Conservation (phyloP, 305 asterid species). For the Fraxinus sp. region DNA sequence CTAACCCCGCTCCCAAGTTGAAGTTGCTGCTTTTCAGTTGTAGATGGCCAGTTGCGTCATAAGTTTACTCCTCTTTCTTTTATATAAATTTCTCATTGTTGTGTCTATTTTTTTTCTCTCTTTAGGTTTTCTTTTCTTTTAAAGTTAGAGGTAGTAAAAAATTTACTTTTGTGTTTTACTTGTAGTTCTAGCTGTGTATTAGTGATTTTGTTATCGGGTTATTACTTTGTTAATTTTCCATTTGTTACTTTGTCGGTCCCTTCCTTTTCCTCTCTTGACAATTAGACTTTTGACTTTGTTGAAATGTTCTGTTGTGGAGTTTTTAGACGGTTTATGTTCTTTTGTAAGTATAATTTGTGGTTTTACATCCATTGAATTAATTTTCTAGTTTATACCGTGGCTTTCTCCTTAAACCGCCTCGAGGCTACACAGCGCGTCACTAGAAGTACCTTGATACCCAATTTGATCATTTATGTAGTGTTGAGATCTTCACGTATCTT, state of each 20-base stretch:
- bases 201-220: neutral
- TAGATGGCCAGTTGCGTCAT: neutral
- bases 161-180: neutral
- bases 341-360: neutral
- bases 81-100: neutral
- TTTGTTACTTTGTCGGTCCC: neutral
- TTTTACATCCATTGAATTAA: neutral
- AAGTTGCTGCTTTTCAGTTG: no score
- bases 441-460: neutral
- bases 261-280: neutral
- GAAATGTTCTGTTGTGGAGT: neutral
- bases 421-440: neutral
- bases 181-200: neutral
- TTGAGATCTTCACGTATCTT: neutral
- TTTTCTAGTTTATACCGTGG: neutral
- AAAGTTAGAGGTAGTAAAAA: neutral
- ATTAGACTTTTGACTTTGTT: neutral
- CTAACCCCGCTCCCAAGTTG: no score
- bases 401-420: neutral
- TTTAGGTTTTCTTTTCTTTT: neutral
- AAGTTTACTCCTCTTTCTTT: neutral
- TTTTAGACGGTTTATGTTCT: neutral
- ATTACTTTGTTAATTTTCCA: neutral
- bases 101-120: neutral
- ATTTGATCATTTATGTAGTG: neutral